Conservation (phyloP, 345 rosid genomes). For the Eucalyptus urophylla region DNA sequence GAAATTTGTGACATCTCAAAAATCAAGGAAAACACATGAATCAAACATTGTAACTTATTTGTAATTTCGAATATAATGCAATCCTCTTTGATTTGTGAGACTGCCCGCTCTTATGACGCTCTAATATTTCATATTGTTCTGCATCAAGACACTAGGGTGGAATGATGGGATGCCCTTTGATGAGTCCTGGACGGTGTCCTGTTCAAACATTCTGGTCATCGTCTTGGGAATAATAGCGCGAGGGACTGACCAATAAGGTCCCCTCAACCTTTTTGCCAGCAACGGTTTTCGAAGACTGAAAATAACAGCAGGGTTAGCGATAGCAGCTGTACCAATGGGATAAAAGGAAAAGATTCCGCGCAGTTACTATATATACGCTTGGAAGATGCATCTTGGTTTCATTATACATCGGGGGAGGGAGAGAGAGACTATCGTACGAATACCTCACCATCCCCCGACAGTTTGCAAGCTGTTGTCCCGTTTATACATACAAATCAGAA, state of each 20-base stretch:
- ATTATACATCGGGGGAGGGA: background rate
- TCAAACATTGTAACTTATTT: too few species aligned
- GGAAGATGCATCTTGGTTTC: background rate
- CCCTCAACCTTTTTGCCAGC: background rate
- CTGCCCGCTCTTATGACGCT: fast-evolving
- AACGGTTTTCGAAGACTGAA: background rate
- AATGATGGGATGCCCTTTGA: background rate
- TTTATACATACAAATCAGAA: background rate
- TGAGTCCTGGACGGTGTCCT: background rate
- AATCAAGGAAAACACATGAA: fast-evolving
- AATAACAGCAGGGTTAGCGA: background rate
- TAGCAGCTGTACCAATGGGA: background rate
- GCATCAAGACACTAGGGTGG: too few species aligned
- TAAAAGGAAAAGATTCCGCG: background rate
- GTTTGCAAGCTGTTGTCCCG: background rate
- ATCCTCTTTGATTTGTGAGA: fast-evolving
- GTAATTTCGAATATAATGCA: fast-evolving
- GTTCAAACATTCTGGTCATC: background rate
- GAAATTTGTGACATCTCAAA: too few species aligned
- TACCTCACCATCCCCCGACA: background rate
- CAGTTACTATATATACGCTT: background rate
- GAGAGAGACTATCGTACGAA: background rate
- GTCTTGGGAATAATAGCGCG: background rate
- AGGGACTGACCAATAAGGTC: background rate
- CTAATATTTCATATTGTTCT: too few species aligned